Evolutionary conservation across 768 basidiomycete species (phyloP).

Genomic region (Mycena venus): DNA sequence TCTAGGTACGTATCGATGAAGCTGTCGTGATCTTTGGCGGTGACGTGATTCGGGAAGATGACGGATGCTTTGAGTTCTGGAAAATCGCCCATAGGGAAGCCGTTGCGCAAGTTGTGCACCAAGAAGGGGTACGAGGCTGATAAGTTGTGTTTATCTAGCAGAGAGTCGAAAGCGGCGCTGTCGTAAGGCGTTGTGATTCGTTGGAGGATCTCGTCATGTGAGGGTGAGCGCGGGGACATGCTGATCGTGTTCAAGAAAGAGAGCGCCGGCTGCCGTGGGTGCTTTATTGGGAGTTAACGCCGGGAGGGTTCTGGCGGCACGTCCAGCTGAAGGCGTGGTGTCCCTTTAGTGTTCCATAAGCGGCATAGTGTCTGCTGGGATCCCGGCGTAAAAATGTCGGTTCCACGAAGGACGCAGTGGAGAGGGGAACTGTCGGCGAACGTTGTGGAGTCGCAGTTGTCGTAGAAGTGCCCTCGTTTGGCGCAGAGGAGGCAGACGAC

Average conservation of each 20-base stretch:
- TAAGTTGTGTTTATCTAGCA: neutral
- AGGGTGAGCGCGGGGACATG: neutral
- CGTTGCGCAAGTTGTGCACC: neutral
- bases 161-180: neutral
- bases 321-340: slow-evolving; percentile 1
- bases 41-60: slow-evolving; percentile 19
- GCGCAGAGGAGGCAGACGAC: neutral
- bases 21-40: neutral
- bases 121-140: neutral
- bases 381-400: neutral
- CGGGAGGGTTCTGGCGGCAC: neutral
- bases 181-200: slow-evolving; percentile 1
- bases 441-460: too few relatives aligned
- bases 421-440: too few relatives aligned
- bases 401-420: neutral
- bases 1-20: slow-evolving; percentile 25
- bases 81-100: slow-evolving; percentile 33
- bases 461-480: neutral
- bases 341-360: neutral
- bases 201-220: neutral
- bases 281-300: too few relatives aligned
- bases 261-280: neutral
- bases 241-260: neutral
- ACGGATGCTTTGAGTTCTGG: neutral
- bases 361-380: neutral